Base-by-base conservation (phyloP, 2,329 filamentous ascomycete genomes). In the Rhexocercosporidium sp. region DNA sequence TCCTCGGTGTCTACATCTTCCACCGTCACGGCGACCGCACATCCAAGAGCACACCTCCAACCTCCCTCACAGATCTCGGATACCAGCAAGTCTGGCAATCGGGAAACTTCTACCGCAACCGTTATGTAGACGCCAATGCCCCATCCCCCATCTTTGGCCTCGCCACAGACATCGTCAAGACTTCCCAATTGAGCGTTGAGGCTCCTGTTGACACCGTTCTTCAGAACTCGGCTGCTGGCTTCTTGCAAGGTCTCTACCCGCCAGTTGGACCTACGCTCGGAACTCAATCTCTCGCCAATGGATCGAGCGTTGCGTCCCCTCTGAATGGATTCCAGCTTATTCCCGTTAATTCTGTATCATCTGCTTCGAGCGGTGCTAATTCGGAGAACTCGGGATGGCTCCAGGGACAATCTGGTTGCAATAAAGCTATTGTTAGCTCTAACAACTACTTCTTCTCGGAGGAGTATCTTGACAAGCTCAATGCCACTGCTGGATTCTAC, bases 1-100 rank as follows among this genome's bases (percentile, higher is more conserved):
- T 77, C 31, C 84, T 97, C 18, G 94, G 93, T 62, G 89, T 90
- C 54, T 96, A 94, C 79, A 89, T 97, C 79, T 97, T 96, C 83
- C 89, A 93, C 73, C 91, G 94, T 54, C 94, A 97, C 81, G 94
- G 94, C 66, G 94, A 97, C 79, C 89, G 94, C 65, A 95, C 93
- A 0, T 82, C 92, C 70, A 97, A 97, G 82, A 83, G 87, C 20
- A 88, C 88, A 70, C 83, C 88, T 54, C 91, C 91, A 14, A 88
- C 92, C 31, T 85, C 86, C 71, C 81, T 97, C 77, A 97, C 94
- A 14, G 85, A 90, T 67, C 85, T 97, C 61, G 94, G 94, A 37
- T 93, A 94, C 76, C 81, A 85, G 57, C 84, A 97, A 81, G 88
- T 94, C 72, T 90, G 88, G 79, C 82, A 84, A 56, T 90, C 91